Percentiles rank a stretch among this genome's conserved stretches.
Conservation (phyloP, 2,329 filamentous ascomycete genomes). For the Emmonsiellopsis sp. region DNA sequence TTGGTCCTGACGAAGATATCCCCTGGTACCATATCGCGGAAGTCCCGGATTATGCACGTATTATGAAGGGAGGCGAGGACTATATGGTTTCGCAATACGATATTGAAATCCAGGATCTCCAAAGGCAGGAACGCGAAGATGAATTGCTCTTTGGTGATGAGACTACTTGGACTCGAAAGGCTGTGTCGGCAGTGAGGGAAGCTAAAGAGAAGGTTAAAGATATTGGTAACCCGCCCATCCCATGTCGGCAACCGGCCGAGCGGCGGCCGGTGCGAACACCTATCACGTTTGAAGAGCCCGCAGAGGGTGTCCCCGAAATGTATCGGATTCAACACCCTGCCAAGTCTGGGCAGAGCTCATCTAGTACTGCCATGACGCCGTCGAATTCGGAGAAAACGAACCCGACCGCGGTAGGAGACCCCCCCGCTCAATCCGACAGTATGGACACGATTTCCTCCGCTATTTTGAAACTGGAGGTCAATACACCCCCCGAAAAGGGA, state of each 20-base stretch:
- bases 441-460: slow-evolving; percentile 4
- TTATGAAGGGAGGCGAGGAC: slow-evolving; percentile 86
- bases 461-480: slow-evolving; percentile 9
- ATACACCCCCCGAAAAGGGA: neutral
- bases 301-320: slow-evolving; percentile 42
- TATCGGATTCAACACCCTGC: slow-evolving; percentile 41
- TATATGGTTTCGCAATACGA: slow-evolving; percentile 81
- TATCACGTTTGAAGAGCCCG: slow-evolving; percentile 39
- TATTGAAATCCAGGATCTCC: slow-evolving; percentile 64
- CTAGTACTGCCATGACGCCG: slow-evolving; percentile 15
- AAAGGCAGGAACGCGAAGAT: slow-evolving; percentile 74
- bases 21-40: slow-evolving; percentile 95
- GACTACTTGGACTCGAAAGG: slow-evolving; percentile 83
- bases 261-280: slow-evolving; percentile 39
- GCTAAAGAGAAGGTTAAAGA: slow-evolving; percentile 65
- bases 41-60: slow-evolving; percentile 84
- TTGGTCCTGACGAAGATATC: slow-evolving; percentile 63
- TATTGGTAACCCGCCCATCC: slow-evolving; percentile 54
- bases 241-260: slow-evolving; percentile 41
- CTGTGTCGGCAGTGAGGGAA: slow-evolving; percentile 62
- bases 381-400: slow-evolving; percentile 1
- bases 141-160: slow-evolving; percentile 88
- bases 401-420: neutral
- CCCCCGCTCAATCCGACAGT: slow-evolving; percentile 4
- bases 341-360: slow-evolving; percentile 34